Percentiles rank a stretch among this genome's conserved stretches.
Conservation (phyloP, 345 rosid genomes). For the Melastoma malabathricum region DNA sequence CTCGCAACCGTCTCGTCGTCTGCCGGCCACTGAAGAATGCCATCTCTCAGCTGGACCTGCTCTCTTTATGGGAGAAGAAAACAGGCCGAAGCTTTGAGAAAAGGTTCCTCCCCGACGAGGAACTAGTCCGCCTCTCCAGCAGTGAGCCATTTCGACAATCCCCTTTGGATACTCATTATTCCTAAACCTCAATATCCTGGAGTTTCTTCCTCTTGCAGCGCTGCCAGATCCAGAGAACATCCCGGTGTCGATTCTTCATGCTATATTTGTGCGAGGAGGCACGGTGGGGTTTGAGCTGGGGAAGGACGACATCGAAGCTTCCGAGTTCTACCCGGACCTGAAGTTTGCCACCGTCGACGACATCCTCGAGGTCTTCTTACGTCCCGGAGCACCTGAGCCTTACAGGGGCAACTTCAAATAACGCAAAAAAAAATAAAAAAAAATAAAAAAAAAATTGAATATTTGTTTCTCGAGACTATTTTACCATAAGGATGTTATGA, state of each 20-base stretch:
- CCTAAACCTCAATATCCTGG: not conserved
- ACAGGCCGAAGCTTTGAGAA: conserved; percentile 17
- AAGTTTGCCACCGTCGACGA: conserved; percentile 8
- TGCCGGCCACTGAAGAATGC: conserved; percentile 13
- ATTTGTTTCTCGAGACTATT: too few relatives aligned
- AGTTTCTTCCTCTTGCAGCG: not conserved
- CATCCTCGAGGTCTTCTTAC: conserved; percentile 20
- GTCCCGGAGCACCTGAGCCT: conserved; percentile 11
- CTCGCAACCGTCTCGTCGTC: conserved; percentile 12
- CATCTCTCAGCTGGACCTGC: conserved; percentile 22
- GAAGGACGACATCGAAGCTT: conserved; percentile 17
- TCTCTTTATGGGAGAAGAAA: conserved; percentile 27
- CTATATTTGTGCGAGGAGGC: conserved; percentile 13
- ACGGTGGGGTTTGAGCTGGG: conserved; percentile 7
- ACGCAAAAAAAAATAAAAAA: too few relatives aligned
- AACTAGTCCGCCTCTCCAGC: too few relatives aligned
- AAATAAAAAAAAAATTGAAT: too few relatives aligned
- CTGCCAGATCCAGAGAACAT: conserved; percentile 18
- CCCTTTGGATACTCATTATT: too few relatives aligned
- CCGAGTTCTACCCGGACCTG: conserved; percentile 16
- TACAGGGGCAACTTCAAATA: conserved; percentile 8
- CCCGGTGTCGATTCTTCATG: conserved; percentile 12
- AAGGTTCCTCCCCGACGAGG: conserved; percentile 14
- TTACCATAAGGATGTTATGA: too few relatives aligned
- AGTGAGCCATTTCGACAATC: too few relatives aligned